A percentile compares a stretch with the other conserved stretches of the same genome.
phyloP scores from a whole-genome alignment of 2,329 filamentous ascomycete genomes.

The Colletotrichum nymphaeae region DNA sequence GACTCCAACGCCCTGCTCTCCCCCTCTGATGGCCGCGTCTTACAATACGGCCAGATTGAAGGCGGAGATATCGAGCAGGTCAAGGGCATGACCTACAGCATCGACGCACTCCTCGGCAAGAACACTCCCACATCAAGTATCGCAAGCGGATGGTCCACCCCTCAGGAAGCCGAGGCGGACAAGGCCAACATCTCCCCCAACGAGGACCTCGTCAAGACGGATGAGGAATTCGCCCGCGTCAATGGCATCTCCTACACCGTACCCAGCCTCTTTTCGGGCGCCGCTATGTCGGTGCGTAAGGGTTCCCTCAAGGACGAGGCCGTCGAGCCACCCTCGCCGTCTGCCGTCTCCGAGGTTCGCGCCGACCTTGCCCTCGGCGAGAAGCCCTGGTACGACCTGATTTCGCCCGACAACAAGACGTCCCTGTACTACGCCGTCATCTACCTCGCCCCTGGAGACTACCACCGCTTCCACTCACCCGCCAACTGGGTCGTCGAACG shows the following conservation, averaged over 20 bases:
- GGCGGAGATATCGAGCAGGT: conserved; percentile 97
- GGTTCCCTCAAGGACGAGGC: conserved; percentile 79
- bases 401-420: conserved; percentile 71
- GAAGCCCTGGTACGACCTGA: conserved; percentile 76
- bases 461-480: conserved; percentile 97
- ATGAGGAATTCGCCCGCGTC: conserved; percentile 92
- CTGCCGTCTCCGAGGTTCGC: conserved; percentile 85
- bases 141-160: conserved; percentile 49
- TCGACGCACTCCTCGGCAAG: conserved; percentile 89
- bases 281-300: conserved; percentile 55
- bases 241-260: conserved; percentile 97
- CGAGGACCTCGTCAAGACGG: conserved; percentile 77
- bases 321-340: conserved; percentile 67
- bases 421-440: conserved; percentile 93
- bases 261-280: conserved; percentile 86
- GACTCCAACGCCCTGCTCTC: conserved; percentile 84
- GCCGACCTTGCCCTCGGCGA: conserved; percentile 83
- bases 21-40: conserved; percentile 88
- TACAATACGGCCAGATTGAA: conserved; percentile 93
- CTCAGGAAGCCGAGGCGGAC: conserved; percentile 39
- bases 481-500: conserved; percentile 95
- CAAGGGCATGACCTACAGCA: conserved; percentile 97
- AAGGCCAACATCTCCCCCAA: conserved; percentile 52
- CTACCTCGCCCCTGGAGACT: conserved; percentile 96
- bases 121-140: conserved; percentile 67